These are phyloP conservation scores for Hydnum rufescens DNA, from an alignment of 768 basidiomycete species.

Conservation along the genomic window DNA sequence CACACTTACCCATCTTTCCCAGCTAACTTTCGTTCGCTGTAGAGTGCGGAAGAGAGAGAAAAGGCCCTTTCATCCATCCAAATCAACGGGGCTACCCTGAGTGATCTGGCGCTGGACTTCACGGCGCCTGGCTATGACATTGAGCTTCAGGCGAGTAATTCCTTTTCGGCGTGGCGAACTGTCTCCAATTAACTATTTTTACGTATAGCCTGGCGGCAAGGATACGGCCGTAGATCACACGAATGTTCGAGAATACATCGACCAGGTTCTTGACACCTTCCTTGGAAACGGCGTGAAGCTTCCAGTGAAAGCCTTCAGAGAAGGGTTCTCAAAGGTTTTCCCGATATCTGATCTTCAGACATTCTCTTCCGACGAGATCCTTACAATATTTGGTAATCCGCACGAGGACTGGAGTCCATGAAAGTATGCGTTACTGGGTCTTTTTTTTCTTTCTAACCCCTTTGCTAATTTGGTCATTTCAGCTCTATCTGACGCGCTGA, in stretches of 20 bases:
- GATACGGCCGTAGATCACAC: conserved; percentile 64
- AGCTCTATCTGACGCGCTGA: conserved; percentile 80
- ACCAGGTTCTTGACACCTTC: conserved; percentile 72
- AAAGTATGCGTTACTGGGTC: conserved; percentile 42
- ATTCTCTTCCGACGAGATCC: conserved; percentile 88
- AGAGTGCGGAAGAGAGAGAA: conserved; percentile 13
- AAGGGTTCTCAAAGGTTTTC: conserved; percentile 93
- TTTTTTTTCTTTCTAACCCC: not conserved
- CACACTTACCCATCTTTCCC: not conserved
- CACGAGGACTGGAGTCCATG: conserved; percentile 94
- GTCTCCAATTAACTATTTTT: not conserved
- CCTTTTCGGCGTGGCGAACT: not conserved
- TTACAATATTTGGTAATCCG: conserved; percentile 84
- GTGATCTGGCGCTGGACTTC: conserved; percentile 87
- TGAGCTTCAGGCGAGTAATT: conserved; percentile 53
- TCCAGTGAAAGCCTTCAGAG: conserved; percentile 80
- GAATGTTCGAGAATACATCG: conserved; percentile 79
- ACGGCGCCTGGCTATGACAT: conserved; percentile 92
- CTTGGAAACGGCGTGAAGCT: conserved; percentile 57
- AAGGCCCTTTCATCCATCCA: conserved; percentile 23
- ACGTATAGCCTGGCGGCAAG: conserved; percentile 48
- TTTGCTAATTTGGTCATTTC: conserved; percentile 1
- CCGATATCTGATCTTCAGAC: conserved; percentile 76
- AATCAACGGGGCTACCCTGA: conserved; percentile 46
- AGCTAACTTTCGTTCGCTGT: conserved; percentile 8